Evolutionary conservation across 2,329 filamentous ascomycete genomes (phyloP), one percentile per base, ranked within the genome.

Genomic region (Aspergillus bombycis): DNA sequence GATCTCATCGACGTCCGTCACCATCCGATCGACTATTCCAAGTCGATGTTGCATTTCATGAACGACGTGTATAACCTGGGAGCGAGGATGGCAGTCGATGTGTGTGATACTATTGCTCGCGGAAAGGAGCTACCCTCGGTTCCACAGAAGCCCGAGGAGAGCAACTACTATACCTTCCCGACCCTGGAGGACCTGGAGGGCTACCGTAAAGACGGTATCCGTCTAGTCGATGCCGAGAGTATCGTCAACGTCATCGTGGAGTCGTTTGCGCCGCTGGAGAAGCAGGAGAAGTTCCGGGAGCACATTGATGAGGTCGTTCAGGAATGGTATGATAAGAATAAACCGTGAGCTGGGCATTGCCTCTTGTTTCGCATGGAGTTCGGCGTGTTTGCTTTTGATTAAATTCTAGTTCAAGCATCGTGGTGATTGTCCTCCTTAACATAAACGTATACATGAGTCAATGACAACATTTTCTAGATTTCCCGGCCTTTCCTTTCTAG

Each of bases 191-290:
- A 57, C 8, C 36, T 45, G 6, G 19, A 19, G 32, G 16, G 34
- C 21, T 36, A 48, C 14, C 46, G 19, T 19, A 41, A 21, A 26
- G 38, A 38, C 16, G 52, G 45, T 0, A 19, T 53, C 28, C 23
- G 16, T 11, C 53, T 60, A 4, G 57, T 46, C 23, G 52, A 54
- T 2, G 58, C 38, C 5, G 36, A 45, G 16, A 60, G 43, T 30
- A 43, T 61, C 30, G 21, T 63, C 3, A 21, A 56, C 6, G 54
- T 50, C 11, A 30, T 63, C 21, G 61, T 63, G 50, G 57, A 61
- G 43, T 63, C 58, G 45, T 63, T 56, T 59, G 61, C 52, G 5
- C 41, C 61, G 1, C 58, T 26, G 19, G 32, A 52, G 8, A 41
- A 57, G 45, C 53, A 52, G 14, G 52, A 50, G 26, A 28, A 41